A percentile compares a stretch with the other conserved stretches of the same genome.
These are phyloP conservation scores for Thuidium tamariscinum DNA, from an alignment of 225 moss, liverwort and hornwort species.

Conservation along the genomic window DNA sequence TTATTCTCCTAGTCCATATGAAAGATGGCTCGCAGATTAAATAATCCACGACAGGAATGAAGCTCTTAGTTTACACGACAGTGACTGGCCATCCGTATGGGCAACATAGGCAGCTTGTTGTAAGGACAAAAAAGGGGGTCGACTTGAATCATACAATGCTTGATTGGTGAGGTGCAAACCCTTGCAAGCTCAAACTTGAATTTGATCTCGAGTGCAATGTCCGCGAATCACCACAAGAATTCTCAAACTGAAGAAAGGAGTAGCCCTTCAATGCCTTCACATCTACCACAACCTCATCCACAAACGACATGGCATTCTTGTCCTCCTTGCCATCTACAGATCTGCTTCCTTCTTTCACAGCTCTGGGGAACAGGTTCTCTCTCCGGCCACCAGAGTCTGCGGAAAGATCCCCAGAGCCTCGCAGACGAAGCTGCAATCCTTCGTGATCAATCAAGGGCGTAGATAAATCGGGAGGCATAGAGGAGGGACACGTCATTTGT, in stretches of 20 bases:
- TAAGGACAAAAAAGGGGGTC: conserved; percentile 6
- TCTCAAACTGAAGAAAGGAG: conserved; percentile 29
- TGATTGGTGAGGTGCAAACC: conserved; percentile 30
- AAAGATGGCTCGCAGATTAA: conserved; percentile 12
- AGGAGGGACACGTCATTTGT: background rate
- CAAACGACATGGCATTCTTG: conserved; percentile 11
- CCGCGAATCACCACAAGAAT: conserved; percentile 23
- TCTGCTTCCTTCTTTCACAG: conserved; percentile 9
- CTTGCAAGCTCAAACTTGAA: conserved; percentile 29
- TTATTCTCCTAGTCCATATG: conserved; percentile 7
- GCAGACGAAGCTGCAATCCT: conserved; percentile 24
- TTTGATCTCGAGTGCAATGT: conserved; percentile 35
- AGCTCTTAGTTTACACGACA: conserved; percentile 35
- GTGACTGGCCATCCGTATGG: background rate
- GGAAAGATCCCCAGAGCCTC: conserved; percentile 8
- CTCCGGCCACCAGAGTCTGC: background rate
- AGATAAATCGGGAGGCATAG: background rate
- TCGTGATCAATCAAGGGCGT: conserved; percentile 18
- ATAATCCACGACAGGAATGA: background rate
- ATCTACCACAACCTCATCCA: conserved; percentile 60
- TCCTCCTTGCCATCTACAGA: conserved; percentile 17
- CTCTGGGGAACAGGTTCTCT: conserved; percentile 4
- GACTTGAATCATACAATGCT: conserved; percentile 22
- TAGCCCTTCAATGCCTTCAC: conserved; percentile 37
- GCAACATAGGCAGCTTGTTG: background rate